phyloP scores from a whole-genome alignment of 495 filamentous ascomycete genomes.

The Cetradonia linearis region DNA sequence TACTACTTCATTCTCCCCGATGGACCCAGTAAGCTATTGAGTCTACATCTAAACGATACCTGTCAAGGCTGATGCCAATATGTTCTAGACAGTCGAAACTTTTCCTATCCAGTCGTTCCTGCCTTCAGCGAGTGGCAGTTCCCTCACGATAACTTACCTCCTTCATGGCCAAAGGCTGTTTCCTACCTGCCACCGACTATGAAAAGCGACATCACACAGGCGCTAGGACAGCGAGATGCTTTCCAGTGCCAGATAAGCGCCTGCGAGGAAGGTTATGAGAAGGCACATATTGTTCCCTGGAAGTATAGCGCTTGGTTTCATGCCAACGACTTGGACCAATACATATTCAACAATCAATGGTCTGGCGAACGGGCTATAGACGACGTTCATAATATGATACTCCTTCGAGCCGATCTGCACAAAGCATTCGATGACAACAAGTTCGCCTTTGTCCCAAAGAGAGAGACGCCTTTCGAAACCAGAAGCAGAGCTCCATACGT shows the following conservation, averaged over 20 bases:
- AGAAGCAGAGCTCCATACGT: neutral
- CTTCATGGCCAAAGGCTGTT: neutral
- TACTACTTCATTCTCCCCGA: conserved; percentile 12
- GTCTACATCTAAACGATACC: neutral
- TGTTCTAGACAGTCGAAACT: neutral
- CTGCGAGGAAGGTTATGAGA: conserved; percentile 11
- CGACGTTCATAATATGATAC: conserved; percentile 17
- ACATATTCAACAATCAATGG: conserved; percentile 8
- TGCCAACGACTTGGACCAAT: conserved; percentile 12
- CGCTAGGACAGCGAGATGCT: conserved; percentile 7
- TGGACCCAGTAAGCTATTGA: neutral
- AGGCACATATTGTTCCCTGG: conserved; percentile 13
- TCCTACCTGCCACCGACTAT: neutral
- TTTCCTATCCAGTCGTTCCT: conserved; percentile 17
- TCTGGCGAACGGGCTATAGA: conserved; percentile 6
- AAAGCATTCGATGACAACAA: conserved; percentile 17
- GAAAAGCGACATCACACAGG: neutral
- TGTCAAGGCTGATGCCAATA: neutral
- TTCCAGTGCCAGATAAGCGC: conserved; percentile 14
- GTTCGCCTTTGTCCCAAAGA: conserved; percentile 21
- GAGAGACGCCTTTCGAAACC: neutral
- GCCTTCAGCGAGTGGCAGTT: conserved; percentile 20
- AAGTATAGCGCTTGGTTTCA: conserved; percentile 15
- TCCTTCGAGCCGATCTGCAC: conserved; percentile 20
- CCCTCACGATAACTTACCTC: conserved; percentile 16